A percentile compares a stretch with the other conserved stretches of the same genome.
Evolutionary conservation across 2,329 filamentous ascomycete species (phyloP).

Genomic region (Colletotrichum sp.): DNA sequence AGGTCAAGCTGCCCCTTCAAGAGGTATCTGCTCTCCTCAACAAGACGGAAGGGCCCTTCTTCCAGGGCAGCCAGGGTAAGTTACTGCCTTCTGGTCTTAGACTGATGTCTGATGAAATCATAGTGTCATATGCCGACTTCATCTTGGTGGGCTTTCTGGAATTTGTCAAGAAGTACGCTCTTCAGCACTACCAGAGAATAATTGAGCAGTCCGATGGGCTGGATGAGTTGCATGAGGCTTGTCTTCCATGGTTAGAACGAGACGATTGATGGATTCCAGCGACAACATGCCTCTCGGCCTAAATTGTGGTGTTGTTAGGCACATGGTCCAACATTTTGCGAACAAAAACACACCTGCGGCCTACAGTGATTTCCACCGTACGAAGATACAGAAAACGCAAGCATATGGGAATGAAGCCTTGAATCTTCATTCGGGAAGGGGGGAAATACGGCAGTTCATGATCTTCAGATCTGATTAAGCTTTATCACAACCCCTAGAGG

Average conservation of each 20-base stretch:
- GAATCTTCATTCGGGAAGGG: not conserved
- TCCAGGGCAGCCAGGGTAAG: conserved; percentile 59
- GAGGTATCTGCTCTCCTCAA: conserved; percentile 52
- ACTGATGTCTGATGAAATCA: not conserved
- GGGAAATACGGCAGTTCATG: not conserved
- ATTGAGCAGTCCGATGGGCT: not conserved
- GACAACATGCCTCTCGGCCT: not conserved
- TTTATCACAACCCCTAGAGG: not conserved
- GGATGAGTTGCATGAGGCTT: not conserved
- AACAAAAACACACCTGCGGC: not conserved
- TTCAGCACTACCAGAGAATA: not conserved
- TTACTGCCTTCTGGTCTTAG: no score
- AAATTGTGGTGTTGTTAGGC: not conserved
- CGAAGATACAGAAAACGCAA: not conserved
- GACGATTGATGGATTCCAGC: not conserved
- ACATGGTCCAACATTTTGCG: not conserved
- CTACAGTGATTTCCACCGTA: not conserved
- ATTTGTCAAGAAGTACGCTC: conserved; percentile 40
- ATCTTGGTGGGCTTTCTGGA: conserved; percentile 55
- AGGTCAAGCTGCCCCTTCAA: conserved; percentile 38
- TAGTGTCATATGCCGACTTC: conserved; percentile 58
- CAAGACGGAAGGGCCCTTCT: conserved; percentile 65
- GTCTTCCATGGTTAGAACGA: not conserved
- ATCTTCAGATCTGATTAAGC: not conserved
- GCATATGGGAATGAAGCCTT: not conserved